Conservation (phyloP, 352 stramenopile genomes). For the Globisporangium sylvaticum region DNA sequence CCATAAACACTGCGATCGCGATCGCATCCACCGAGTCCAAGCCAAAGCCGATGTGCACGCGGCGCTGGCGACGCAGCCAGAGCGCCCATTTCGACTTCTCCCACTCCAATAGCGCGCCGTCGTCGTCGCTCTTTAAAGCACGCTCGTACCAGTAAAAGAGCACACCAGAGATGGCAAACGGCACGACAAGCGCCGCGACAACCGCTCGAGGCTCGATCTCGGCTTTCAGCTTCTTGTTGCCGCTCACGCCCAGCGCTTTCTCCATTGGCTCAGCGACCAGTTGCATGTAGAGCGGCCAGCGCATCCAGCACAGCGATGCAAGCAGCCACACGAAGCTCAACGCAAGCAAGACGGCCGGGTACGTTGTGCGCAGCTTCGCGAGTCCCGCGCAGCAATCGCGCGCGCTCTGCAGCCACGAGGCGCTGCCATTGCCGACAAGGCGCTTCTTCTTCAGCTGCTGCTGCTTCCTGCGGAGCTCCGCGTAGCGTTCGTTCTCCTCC, state of each 20-base stretch:
- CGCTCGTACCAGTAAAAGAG: conserved; percentile 42
- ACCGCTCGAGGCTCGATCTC: conserved; percentile 50
- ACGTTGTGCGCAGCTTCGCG: neutral
- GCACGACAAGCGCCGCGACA: conserved; percentile 27
- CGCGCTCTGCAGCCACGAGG: neutral
- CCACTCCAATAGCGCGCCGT: neutral
- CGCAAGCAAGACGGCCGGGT: conserved; percentile 7
- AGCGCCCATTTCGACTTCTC: conserved; percentile 8
- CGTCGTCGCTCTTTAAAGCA: neutral
- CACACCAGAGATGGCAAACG: conserved; percentile 31
- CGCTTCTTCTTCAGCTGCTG: conserved; percentile 9
- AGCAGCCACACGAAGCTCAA: conserved; percentile 30
- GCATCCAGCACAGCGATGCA: conserved; percentile 38
- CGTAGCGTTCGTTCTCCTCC: conserved; percentile 11
- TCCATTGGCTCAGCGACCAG: conserved; percentile 25
- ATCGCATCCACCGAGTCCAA: conserved; percentile 52
- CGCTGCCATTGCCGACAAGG: neutral
- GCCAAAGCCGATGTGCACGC: conserved; percentile 17
- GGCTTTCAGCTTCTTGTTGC: conserved; percentile 22
- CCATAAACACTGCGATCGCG: conserved; percentile 33
- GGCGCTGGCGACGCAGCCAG: conserved; percentile 25
- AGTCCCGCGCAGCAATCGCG: neutral
- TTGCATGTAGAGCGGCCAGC: conserved; percentile 43
- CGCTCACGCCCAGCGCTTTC: conserved; percentile 14
- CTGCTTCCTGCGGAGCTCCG: conserved; percentile 6